These are phyloP conservation scores for Bidens hawaiensis DNA, from an alignment of 140 eudicot genomes.

Conservation along the genomic window DNA sequence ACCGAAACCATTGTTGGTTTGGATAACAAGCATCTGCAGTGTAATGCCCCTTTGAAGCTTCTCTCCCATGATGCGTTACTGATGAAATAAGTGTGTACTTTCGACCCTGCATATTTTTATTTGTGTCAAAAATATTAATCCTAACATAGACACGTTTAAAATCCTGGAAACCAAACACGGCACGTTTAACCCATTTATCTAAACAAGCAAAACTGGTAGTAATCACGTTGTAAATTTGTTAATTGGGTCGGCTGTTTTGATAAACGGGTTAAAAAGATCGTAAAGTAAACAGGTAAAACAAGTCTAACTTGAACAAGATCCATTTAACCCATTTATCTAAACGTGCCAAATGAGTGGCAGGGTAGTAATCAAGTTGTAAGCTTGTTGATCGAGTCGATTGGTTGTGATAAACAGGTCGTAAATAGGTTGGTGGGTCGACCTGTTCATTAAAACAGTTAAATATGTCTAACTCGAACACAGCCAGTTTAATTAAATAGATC, in stretches of 20 bases:
- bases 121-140: not conserved
- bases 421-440: not conserved
- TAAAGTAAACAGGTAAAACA: too few relatives aligned
- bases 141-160: not conserved
- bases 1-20: slow-evolving; percentile 68
- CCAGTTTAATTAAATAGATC: not conserved
- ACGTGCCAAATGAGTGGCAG: too few relatives aligned
- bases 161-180: not conserved
- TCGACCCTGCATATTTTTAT: slow-evolving; percentile 50
- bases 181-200: not conserved
- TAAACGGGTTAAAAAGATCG: too few relatives aligned
- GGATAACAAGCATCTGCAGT: slow-evolving; percentile 86
- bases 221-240: not conserved
- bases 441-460: not conserved
- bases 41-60: slow-evolving; percentile 89
- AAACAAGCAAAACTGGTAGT: not conserved
- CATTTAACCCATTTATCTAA: too few relatives aligned
- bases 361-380: too few relatives aligned
- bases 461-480: not conserved
- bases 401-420: not conserved
- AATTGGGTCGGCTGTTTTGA: too few relatives aligned
- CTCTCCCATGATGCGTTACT: slow-evolving; percentile 89
- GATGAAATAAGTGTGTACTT: slow-evolving; percentile 76
- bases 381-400: too few relatives aligned
- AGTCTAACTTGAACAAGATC: too few relatives aligned